phyloP scores from a whole-genome alignment of 1,139 yeast species.

The Candida labiduridarum region DNA sequence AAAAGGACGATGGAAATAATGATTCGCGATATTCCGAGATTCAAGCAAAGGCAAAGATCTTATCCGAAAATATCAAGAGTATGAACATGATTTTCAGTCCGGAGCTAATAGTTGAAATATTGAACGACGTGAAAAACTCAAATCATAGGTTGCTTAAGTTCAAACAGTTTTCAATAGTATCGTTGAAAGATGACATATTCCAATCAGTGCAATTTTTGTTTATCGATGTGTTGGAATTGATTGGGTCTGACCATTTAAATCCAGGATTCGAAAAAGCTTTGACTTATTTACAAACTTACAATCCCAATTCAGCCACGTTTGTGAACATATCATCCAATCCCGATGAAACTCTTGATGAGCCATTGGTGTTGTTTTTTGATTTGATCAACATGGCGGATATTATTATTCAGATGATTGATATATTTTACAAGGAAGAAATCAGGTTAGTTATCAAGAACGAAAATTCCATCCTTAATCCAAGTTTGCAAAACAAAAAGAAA shows the following conservation, averaged over 20 bases:
- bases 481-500: slow-evolving; percentile 76
- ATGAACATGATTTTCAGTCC: slow-evolving; percentile 44
- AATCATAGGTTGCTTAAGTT: slow-evolving; percentile 37
- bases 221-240: slow-evolving; percentile 59
- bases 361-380: slow-evolving; percentile 84
- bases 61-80: slow-evolving; percentile 47
- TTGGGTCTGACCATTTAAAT: slow-evolving; percentile 74
- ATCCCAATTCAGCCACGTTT: slow-evolving; percentile 45
- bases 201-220: slow-evolving; percentile 59
- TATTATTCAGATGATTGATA: slow-evolving; percentile 89
- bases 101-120: slow-evolving; percentile 38
- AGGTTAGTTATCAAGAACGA: slow-evolving; percentile 65
- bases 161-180: slow-evolving; percentile 35
- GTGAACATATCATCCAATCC: slow-evolving; percentile 13
- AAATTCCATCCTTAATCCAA: slow-evolving; percentile 76
- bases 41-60: slow-evolving; percentile 47
- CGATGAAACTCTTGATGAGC: slow-evolving; percentile 57
- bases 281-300: slow-evolving; percentile 65
- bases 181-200: slow-evolving; percentile 33
- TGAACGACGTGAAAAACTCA: slow-evolving; percentile 42
- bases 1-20: slow-evolving; percentile 15
- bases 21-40: slow-evolving; percentile 37
- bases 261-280: slow-evolving; percentile 86
- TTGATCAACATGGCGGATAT: slow-evolving; percentile 90
- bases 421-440: slow-evolving; percentile 87